Evolutionary conservation across 2,329 filamentous ascomycete genomes (phyloP).

Genomic region (Westerdykella sp.): DNA sequence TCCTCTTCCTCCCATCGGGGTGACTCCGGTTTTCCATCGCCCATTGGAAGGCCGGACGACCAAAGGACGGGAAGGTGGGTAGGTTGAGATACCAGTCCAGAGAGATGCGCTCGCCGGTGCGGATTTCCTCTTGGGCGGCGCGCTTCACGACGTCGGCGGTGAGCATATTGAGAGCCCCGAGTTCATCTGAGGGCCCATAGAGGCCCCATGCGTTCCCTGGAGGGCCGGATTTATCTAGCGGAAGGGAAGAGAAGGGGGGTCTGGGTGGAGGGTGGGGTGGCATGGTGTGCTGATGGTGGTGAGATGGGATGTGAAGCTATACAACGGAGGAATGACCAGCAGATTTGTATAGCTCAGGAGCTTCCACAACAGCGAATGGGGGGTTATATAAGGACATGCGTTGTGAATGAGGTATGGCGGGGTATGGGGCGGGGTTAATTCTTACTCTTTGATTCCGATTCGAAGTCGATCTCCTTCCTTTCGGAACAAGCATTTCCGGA

Average conservation of each 20-base stretch:
- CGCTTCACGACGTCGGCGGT: conserved; percentile 42
- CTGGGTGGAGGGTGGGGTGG: conserved; percentile 17
- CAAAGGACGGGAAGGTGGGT: conserved; percentile 35
- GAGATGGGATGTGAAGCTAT: too few relatives aligned
- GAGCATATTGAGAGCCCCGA: conserved; percentile 52
- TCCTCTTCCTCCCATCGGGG: conserved; percentile 24
- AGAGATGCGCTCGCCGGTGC: conserved; percentile 34
- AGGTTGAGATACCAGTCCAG: conserved; percentile 40
- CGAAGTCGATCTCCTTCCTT: not conserved
- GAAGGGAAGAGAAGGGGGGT: conserved; percentile 43
- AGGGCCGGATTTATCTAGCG: conserved; percentile 46
- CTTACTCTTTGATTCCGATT: conserved; percentile 6
- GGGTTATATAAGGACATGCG: not conserved
- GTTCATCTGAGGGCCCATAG: conserved; percentile 47
- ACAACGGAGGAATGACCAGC: too few relatives aligned
- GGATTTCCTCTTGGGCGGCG: conserved; percentile 42
- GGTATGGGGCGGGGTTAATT: conserved; percentile 9
- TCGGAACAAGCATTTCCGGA: too few relatives aligned
- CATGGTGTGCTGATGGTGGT: not conserved
- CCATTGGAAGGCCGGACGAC: conserved; percentile 26
- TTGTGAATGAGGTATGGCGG: conserved; percentile 1
- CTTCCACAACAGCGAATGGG: not conserved
- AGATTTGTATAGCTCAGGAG: not conserved
- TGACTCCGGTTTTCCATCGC: conserved; percentile 21
- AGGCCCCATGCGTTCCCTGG: conserved; percentile 53